Evolutionary conservation across 139 green algal genomes (phyloP).

Genomic region (Microglena sp.): DNA sequence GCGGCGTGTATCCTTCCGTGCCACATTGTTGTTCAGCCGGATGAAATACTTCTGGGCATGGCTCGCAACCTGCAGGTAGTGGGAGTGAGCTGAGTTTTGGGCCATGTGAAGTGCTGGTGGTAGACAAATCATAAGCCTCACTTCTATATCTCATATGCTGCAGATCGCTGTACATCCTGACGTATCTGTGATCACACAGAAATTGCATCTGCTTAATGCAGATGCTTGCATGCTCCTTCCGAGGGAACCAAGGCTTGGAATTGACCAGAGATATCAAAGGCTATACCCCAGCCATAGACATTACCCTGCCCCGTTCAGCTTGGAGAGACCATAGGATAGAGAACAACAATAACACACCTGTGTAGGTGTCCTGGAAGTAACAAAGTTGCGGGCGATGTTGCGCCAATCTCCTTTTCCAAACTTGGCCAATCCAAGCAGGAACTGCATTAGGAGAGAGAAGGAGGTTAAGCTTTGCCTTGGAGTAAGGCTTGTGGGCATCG

Average conservation of each 20-base stretch:
- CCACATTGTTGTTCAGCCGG: slow-evolving; percentile 70
- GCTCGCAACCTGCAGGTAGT: slow-evolving; percentile 59
- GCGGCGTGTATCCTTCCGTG: slow-evolving; percentile 83
- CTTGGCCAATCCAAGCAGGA: slow-evolving; percentile 83
- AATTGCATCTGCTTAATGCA: too few relatives aligned
- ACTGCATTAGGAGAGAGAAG: too few relatives aligned
- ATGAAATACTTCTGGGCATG: slow-evolving; percentile 78
- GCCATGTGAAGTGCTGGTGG: background rate
- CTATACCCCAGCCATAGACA: too few relatives aligned
- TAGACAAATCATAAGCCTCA: background rate
- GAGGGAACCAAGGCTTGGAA: too few relatives aligned
- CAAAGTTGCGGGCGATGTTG: slow-evolving; percentile 84
- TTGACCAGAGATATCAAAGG: too few relatives aligned
- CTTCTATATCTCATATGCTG: background rate
- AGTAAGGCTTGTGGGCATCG: too few relatives aligned
- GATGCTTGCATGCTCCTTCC: too few relatives aligned
- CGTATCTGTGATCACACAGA: too few relatives aligned
- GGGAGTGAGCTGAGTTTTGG: background rate
- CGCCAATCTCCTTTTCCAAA: slow-evolving; percentile 95
- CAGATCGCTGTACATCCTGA: too few relatives aligned
- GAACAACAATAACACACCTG: slow-evolving; percentile 35
- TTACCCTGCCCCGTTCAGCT: too few relatives aligned
- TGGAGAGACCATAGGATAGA: too few relatives aligned
- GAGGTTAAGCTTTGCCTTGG: too few relatives aligned
- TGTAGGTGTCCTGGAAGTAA: slow-evolving; percentile 84